Evolutionary conservation across 805 yeast genomes (phyloP).

Genomic region (Sugiyamaella mastotermitis): DNA sequence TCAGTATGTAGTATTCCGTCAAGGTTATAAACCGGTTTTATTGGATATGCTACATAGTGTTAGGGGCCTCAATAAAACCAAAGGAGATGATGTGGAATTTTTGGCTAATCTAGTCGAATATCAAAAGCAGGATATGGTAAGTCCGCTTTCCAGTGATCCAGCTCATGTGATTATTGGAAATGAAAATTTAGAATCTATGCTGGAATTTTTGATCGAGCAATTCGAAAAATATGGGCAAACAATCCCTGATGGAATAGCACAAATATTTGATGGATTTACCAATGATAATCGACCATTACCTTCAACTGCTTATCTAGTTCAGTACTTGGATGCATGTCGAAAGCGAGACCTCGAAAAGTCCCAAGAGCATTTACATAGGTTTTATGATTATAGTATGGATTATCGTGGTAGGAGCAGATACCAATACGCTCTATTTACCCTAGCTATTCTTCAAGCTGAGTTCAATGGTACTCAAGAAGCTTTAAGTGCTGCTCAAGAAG

Average conservation of each 20-base stretch:
- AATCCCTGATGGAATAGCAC: conserved; percentile 36
- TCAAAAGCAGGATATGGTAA: too few relatives aligned
- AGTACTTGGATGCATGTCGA: conserved; percentile 53
- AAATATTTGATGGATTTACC: conserved; percentile 35
- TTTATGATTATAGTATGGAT: conserved; percentile 72
- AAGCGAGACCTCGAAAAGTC: conserved; percentile 52
- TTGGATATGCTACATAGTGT: too few relatives aligned
- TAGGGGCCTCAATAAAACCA: too few relatives aligned
- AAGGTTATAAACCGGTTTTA: too few relatives aligned
- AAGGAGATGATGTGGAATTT: too few relatives aligned
- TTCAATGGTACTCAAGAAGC: conserved; percentile 67
- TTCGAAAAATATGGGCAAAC: conserved; percentile 42
- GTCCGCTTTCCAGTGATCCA: too few relatives aligned
- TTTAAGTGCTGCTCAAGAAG: conserved; percentile 74
- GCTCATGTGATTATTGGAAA: too few relatives aligned
- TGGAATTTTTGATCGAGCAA: conserved; percentile 44
- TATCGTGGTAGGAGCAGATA: conserved; percentile 57
- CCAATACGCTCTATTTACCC: conserved; percentile 68
- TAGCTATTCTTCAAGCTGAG: conserved; percentile 65
- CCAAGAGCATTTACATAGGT: conserved; percentile 49
- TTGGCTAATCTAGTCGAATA: too few relatives aligned
- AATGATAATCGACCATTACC: conserved; percentile 28
- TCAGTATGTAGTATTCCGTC: conserved; percentile 31
- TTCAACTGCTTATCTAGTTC: conserved; percentile 49
- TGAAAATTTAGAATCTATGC: conserved; percentile 27